A percentile compares a stretch with the other conserved stretches of the same genome.
Conservation (phyloP, 768 basidiomycete genomes). For the Boletus rubroflammeus region DNA sequence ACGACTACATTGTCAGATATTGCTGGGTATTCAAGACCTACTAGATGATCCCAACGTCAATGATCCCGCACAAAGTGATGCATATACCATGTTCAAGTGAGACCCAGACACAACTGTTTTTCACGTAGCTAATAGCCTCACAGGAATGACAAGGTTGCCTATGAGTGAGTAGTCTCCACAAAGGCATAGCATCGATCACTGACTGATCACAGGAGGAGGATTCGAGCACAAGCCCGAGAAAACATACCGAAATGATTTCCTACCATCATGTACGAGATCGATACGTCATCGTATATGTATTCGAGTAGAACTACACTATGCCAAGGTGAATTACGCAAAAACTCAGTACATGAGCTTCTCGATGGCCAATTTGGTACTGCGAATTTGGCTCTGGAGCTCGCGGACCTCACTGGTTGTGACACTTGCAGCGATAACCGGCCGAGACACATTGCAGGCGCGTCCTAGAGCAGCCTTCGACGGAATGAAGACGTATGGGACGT, state of each 20-base stretch:
- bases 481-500: constrained; percentile 94
- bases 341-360: constrained; percentile 58
- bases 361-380: constrained; percentile 76
- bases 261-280: neutral
- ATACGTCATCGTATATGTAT: constrained; percentile 8
- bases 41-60: constrained; percentile 94
- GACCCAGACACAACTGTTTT: constrained; percentile 29
- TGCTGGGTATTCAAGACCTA: constrained; percentile 94
- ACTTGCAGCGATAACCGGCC: constrained; percentile 93
- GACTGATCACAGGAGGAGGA: constrained; percentile 54
- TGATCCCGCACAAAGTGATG: constrained; percentile 97
- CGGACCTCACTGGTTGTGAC: constrained; percentile 95
- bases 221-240: constrained; percentile 84
- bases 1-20: constrained; percentile 53
- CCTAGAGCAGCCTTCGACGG: constrained; percentile 95
- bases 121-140: constrained; percentile 5
- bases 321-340: neutral
- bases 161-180: constrained; percentile 62
- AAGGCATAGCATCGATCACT: neutral
- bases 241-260: constrained; percentile 72
- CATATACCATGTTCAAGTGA: constrained; percentile 98
- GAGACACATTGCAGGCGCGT: constrained; percentile 90
- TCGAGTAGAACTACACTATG: constrained; percentile 11
- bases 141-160: constrained; percentile 91
- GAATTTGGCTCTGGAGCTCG: constrained; percentile 87